Evolutionary conservation across 1,284 basidiomycete genomes (phyloP).

Genomic region (Singerocomus inundabilis): DNA sequence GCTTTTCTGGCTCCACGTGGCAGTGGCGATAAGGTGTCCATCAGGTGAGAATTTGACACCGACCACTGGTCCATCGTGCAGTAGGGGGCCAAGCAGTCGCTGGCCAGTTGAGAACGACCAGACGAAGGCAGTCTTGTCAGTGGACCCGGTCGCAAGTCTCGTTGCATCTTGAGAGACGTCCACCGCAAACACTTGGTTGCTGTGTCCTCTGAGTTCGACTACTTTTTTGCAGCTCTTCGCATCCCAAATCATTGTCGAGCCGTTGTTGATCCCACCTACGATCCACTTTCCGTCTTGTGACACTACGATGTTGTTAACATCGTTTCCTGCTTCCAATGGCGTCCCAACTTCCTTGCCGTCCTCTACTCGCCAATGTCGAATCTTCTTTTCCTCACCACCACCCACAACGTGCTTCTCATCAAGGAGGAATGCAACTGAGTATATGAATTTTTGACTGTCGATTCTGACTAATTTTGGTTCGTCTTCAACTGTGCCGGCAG

Average conservation of each 20-base stretch:
- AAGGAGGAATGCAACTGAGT: slow-evolving; percentile 3
- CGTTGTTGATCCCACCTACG: not conserved
- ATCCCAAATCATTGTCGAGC: not conserved
- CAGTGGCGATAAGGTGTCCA: slow-evolving; percentile 4
- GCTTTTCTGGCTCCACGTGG: not conserved
- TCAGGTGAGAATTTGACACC: slow-evolving; percentile 11
- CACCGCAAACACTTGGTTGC: not conserved
- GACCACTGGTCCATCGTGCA: not conserved
- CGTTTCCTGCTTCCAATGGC: not conserved
- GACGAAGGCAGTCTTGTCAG: slow-evolving; percentile 1
- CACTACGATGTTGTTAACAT: not conserved
- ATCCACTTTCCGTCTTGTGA: not conserved
- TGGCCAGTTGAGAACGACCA: slow-evolving; percentile 5
- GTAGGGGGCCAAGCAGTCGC: not conserved
- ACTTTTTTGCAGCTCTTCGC: not conserved
- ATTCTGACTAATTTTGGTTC: not conserved
- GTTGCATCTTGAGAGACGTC: slow-evolving; percentile 5
- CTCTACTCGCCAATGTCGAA: not conserved
- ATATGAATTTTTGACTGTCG: not conserved
- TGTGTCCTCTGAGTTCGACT: not conserved
- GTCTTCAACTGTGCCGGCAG: not conserved
- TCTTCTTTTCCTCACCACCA: not conserved
- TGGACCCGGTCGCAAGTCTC: slow-evolving; percentile 1
- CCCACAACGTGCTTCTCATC: slow-evolving; percentile 5
- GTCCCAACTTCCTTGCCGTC: not conserved